These are phyloP conservation scores for Phaeotremella skinneri DNA, from an alignment of 768 basidiomycete genomes.

Conservation along the genomic window DNA sequence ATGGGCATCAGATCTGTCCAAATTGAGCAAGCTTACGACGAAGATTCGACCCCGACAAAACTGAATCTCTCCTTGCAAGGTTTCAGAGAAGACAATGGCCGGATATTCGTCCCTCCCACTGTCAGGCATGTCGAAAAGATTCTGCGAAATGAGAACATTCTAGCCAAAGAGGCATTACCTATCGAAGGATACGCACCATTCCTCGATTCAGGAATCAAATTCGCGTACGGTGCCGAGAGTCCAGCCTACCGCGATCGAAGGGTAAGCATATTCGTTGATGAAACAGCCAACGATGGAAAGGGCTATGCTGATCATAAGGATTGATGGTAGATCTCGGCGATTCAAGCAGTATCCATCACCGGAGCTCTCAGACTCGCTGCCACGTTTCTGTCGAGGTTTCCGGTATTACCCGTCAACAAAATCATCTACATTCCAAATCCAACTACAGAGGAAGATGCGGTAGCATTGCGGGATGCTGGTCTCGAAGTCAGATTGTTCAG, in stretches of 20 bases:
- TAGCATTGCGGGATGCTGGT: conserved; percentile 41
- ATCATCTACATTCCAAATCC: conserved; percentile 45
- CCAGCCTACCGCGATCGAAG: conserved; percentile 33
- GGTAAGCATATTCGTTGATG: conserved; percentile 23
- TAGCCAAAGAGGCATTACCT: conserved; percentile 40
- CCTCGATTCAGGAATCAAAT: conserved; percentile 34
- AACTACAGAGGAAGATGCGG: conserved; percentile 42
- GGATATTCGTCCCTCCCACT: conserved; percentile 48
- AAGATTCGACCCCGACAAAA: conserved; percentile 29
- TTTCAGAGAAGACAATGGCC: conserved; percentile 47
- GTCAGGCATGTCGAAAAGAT: conserved; percentile 44
- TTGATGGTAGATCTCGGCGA: conserved; percentile 42
- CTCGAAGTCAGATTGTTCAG: conserved; percentile 40
- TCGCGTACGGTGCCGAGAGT: conserved; percentile 46
- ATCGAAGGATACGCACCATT: conserved; percentile 43
- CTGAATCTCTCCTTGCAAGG: conserved; percentile 47
- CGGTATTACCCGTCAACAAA: conserved; percentile 15
- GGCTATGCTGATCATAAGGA: background rate
- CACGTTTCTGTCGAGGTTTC: conserved; percentile 44
- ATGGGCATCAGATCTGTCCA: conserved; percentile 23
- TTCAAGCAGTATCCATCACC: conserved; percentile 43
- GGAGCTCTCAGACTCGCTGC: conserved; percentile 45
- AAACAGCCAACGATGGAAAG: background rate
- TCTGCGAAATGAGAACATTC: conserved; percentile 34
- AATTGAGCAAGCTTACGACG: conserved; percentile 25